Evolutionary conservation across 371 early-diverging fungal species (phyloP).

Genomic region (Mortierella polycephala): DNA sequence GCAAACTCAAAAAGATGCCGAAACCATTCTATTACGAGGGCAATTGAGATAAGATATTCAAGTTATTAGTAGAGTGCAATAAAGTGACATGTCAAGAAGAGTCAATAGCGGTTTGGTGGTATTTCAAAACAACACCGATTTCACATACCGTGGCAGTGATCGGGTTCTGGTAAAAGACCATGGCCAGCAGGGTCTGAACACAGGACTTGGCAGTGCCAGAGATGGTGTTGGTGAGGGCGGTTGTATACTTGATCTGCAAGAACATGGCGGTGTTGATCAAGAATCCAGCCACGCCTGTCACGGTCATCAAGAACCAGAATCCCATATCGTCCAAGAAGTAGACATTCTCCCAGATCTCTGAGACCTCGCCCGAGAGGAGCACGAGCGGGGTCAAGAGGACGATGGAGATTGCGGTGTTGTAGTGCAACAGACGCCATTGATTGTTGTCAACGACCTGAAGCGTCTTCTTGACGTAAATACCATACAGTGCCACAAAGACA

Average conservation of each 20-base stretch:
- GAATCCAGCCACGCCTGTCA: constrained; percentile 78
- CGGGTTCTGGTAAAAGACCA: constrained; percentile 74
- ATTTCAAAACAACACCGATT: background rate
- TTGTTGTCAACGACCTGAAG: constrained; percentile 73
- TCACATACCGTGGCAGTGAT: constrained; percentile 69
- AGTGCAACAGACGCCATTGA: constrained; percentile 79
- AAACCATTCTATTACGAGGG: constrained; percentile 63
- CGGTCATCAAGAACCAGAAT: constrained; percentile 78
- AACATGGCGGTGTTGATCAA: constrained; percentile 83
- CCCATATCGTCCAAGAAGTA: constrained; percentile 56
- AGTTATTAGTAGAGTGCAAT: too few species aligned
- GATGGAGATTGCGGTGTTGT: constrained; percentile 77
- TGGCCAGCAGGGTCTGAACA: constrained; percentile 76
- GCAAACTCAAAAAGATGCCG: constrained; percentile 74
- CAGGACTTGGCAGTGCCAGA: constrained; percentile 84
- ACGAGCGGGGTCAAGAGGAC: constrained; percentile 69
- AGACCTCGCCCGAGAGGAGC: constrained; percentile 70
- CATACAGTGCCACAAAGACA: constrained; percentile 79
- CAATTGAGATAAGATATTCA: too few species aligned
- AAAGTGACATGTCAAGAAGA: constrained; percentile 1
- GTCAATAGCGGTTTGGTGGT: constrained; percentile 9
- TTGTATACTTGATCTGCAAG: constrained; percentile 81
- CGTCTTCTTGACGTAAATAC: constrained; percentile 82
- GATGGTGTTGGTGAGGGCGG: constrained; percentile 82
- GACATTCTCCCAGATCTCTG: constrained; percentile 63